A percentile compares a stretch with the other conserved stretches of the same genome.
phyloP scores from a whole-genome alignment of 2,329 filamentous ascomycete species.

The Microsporum audouinii region DNA sequence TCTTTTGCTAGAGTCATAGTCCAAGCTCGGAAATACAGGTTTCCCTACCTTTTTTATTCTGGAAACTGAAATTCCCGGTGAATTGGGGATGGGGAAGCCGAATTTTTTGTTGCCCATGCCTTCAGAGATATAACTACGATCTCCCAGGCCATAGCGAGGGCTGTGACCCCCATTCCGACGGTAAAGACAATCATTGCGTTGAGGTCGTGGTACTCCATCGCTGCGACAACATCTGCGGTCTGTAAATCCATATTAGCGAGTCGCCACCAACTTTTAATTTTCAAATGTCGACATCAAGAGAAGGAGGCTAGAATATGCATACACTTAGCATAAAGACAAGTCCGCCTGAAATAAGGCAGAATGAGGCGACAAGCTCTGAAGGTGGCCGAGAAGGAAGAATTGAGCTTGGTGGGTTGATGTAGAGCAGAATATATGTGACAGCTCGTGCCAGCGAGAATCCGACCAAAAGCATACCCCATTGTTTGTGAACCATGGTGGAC shows the following conservation, averaged over 20 bases:
- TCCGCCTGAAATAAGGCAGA: conserved; percentile 78
- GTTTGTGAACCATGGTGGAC: conserved; percentile 82
- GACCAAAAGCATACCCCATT: conserved; percentile 80
- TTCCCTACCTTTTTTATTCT: neutral
- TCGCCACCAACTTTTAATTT: neutral
- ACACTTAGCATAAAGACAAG: conserved; percentile 87
- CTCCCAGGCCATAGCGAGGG: conserved; percentile 75
- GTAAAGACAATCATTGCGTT: conserved; percentile 94
- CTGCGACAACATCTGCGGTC: conserved; percentile 62
- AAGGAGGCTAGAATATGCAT: conserved; percentile 31
- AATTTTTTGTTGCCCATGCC: conserved; percentile 60
- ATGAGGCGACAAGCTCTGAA: conserved; percentile 75
- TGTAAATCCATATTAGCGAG: conserved; percentile 22
- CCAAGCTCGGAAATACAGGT: neutral
- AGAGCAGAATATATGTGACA: conserved; percentile 69
- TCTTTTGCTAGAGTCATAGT: neutral
- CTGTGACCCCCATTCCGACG: conserved; percentile 70
- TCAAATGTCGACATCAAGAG: neutral
- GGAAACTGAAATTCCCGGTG: neutral
- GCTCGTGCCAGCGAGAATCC: conserved; percentile 68
- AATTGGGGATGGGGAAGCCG: conserved; percentile 13
- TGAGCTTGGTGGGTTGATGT: conserved; percentile 68
- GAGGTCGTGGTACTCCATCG: conserved; percentile 64
- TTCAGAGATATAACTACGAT: conserved; percentile 70
- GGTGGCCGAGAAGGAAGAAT: conserved; percentile 73